Percentiles rank a stretch among this genome's conserved stretches.
Conservation (phyloP, 371 early-diverging fungal species). For the Blakeslea trispora region DNA sequence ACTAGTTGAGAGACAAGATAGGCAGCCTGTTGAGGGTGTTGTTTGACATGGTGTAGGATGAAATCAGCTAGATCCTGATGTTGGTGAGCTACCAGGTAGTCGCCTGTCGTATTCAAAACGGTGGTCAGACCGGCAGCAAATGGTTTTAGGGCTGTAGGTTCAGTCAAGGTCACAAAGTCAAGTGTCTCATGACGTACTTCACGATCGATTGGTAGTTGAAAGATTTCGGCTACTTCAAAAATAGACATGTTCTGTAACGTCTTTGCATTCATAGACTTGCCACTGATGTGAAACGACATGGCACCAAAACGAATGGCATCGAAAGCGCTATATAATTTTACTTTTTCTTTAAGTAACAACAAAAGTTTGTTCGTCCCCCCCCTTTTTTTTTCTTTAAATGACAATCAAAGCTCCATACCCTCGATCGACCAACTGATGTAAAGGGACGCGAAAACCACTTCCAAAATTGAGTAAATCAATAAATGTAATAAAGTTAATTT, state of each 20-base stretch:
- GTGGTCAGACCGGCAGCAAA: conserved; percentile 66
- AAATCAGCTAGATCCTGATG: conserved; percentile 71
- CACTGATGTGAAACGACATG: conserved; percentile 80
- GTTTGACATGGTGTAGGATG: conserved; percentile 59
- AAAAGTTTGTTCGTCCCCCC: too few species aligned
- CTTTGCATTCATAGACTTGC: conserved; percentile 46
- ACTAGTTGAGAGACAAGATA: conserved; percentile 59
- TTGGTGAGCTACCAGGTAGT: conserved; percentile 52
- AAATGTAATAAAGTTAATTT: conserved; percentile 73
- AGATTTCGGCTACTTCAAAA: conserved; percentile 56
- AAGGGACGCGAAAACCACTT: conserved; percentile 66
- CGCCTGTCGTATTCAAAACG: conserved; percentile 73
- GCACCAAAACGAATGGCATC: conserved; percentile 82
- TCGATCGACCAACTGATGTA: conserved; percentile 62
- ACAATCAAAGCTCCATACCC: too few species aligned
- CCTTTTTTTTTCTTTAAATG: too few species aligned
- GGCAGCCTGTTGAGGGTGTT: conserved; percentile 45
- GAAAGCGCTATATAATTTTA: conserved; percentile 47
- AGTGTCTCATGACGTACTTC: conserved; percentile 59
- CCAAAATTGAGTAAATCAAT: conserved; percentile 75
- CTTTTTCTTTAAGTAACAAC: too few species aligned
- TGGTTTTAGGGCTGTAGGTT: conserved; percentile 64
- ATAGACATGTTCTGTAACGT: conserved; percentile 45
- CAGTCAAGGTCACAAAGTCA: conserved; percentile 67
- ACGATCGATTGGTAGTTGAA: conserved; percentile 64